Evolutionary conservation across 306 rosid genomes (phyloP).

Genomic region (Benincasa hispida): DNA sequence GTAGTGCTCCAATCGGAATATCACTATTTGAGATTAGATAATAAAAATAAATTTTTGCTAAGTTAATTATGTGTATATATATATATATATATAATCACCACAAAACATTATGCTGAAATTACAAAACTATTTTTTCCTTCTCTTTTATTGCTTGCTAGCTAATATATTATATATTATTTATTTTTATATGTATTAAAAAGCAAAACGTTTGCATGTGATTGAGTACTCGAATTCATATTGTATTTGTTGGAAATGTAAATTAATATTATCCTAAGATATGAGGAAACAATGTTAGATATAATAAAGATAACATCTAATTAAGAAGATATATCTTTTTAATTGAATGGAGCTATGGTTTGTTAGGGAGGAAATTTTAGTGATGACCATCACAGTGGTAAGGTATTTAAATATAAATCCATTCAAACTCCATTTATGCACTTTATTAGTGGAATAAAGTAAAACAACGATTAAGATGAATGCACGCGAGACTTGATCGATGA

Average conservation of each 20-base stretch:
- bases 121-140: neutral
- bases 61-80: neutral
- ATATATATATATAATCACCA: neutral
- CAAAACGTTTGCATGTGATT: neutral
- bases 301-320: neutral
- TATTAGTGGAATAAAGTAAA: too few relatives aligned
- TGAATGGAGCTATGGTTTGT: neutral
- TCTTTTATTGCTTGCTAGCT: neutral
- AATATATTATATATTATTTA: neutral
- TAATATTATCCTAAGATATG: neutral
- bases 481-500: too few relatives aligned
- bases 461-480: too few relatives aligned
- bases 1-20: conserved; percentile 1
- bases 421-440: too few relatives aligned
- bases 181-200: neutral
- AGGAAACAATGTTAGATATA: neutral
- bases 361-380: too few relatives aligned
- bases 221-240: neutral
- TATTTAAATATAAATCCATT: too few relatives aligned
- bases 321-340: neutral
- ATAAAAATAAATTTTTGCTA: neutral
- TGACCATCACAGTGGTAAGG: neutral
- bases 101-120: neutral
- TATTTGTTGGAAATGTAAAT: neutral
- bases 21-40: conserved; percentile 6